Percentiles rank a stretch among this genome's conserved stretches.
Conservation (phyloP, 768 basidiomycete species). For the Mycena filopes region DNA sequence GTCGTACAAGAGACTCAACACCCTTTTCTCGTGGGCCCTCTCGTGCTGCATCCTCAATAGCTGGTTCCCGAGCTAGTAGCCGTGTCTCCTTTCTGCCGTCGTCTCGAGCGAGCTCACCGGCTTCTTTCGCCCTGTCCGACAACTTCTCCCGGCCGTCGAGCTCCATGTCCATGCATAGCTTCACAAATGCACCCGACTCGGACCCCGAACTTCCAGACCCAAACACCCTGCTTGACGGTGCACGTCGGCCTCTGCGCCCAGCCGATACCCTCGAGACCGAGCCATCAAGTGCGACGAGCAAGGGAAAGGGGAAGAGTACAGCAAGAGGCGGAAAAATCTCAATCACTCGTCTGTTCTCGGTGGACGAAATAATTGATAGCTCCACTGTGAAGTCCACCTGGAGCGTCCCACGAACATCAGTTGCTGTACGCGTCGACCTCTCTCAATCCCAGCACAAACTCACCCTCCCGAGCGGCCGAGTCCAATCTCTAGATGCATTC, state of each 20-base stretch:
- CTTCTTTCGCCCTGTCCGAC: not conserved
- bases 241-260: too few species aligned
- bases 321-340: too few species aligned
- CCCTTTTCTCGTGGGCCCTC: not conserved
- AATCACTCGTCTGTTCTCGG: not conserved
- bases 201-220: too few species aligned
- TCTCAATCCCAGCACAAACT: not conserved
- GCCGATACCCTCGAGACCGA: too few species aligned
- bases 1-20: not conserved
- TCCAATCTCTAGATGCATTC: not conserved
- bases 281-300: too few species aligned
- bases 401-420: not conserved
- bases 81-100: not conserved
- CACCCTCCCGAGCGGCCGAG: not conserved
- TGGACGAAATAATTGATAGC: not conserved
- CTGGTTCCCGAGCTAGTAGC: not conserved
- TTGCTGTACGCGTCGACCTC: not conserved
- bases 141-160: not conserved
- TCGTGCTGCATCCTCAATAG: too few species aligned
- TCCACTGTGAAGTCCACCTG: not conserved
- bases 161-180: not conserved
- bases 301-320: too few species aligned
- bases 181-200: not conserved
- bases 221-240: too few species aligned
- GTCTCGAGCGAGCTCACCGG: conserved; percentile 4